phyloP scores from a whole-genome alignment of 805 yeast genomes.

The Barnettozyma californica region DNA sequence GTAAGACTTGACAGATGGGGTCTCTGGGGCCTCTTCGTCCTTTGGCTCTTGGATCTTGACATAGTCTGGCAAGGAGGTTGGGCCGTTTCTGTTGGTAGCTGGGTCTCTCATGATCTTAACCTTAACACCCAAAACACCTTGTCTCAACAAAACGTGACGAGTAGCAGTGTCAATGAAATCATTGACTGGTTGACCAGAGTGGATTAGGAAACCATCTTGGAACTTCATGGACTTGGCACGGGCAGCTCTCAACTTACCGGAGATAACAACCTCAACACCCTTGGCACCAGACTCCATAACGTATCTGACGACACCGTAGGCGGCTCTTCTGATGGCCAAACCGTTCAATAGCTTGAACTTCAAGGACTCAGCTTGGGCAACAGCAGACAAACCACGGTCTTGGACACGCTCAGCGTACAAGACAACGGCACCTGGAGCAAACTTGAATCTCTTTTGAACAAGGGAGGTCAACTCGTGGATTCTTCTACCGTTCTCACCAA shows the following conservation, averaged over 20 bases:
- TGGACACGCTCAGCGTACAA: slow-evolving; percentile 98
- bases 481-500: slow-evolving; percentile 99
- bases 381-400: slow-evolving; percentile 99
- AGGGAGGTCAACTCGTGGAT: slow-evolving; percentile 97
- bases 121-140: slow-evolving; percentile 99
- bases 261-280: slow-evolving; percentile 99
- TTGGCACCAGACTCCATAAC: slow-evolving; percentile 99
- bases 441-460: slow-evolving; percentile 97
- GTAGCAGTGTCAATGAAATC: slow-evolving; percentile 99
- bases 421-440: slow-evolving; percentile 87
- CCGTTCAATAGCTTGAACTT: slow-evolving; percentile 97
- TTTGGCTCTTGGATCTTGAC: slow-evolving; percentile 90
- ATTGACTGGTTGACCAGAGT: slow-evolving; percentile 99
- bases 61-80: slow-evolving; percentile 91
- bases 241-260: slow-evolving; percentile 99
- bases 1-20: slow-evolving; percentile 82
- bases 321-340: slow-evolving; percentile 99
- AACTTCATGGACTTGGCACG: slow-evolving; percentile 99
- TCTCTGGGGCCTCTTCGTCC: slow-evolving; percentile 80
- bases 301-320: slow-evolving; percentile 99
- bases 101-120: slow-evolving; percentile 99
- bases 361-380: slow-evolving; percentile 99
- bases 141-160: slow-evolving; percentile 99
- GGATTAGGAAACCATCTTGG: slow-evolving; percentile 99
- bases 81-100: slow-evolving; percentile 77